Percentiles rank a stretch among this genome's conserved stretches.
These are phyloP conservation scores for Cercospora sp. DNA, from an alignment of 2,329 filamentous ascomycete species.

Conservation along the genomic window DNA sequence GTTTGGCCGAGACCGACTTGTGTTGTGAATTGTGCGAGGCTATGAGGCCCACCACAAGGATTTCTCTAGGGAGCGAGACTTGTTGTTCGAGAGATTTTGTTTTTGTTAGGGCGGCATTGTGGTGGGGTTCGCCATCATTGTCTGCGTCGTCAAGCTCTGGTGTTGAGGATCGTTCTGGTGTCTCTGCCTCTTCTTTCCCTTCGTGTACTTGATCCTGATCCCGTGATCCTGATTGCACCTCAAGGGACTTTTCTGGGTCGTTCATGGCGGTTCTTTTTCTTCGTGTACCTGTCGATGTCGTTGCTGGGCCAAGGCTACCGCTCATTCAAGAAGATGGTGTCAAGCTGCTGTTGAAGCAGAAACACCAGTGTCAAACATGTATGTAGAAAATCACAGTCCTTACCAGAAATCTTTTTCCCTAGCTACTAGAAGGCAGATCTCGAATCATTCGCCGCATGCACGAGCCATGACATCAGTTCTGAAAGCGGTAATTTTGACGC, in stretches of 20 bases:
- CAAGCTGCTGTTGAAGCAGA: neutral
- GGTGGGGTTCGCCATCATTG: conserved; percentile 14
- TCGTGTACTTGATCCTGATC: neutral
- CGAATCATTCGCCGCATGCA: neutral
- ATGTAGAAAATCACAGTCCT: neutral
- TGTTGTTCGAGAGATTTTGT: conserved; percentile 32
- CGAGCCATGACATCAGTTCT: neutral
- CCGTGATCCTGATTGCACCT: neutral
- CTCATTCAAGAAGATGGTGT: too few species aligned
- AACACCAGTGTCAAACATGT: neutral
- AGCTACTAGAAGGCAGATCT: neutral
- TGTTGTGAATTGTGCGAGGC: conserved; percentile 37
- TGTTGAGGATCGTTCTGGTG: conserved; percentile 16
- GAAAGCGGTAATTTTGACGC: neutral
- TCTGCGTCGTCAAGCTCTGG: conserved; percentile 14
- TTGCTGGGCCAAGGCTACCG: too few species aligned
- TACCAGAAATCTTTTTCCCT: neutral
- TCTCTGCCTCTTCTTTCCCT: conserved; percentile 25
- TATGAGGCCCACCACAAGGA: conserved; percentile 36
- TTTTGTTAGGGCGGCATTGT: conserved; percentile 10
- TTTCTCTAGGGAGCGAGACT: conserved; percentile 36
- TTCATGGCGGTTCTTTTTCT: neutral
- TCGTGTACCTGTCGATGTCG: too few species aligned
- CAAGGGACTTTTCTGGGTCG: neutral
- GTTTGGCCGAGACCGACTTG: conserved; percentile 34